These are phyloP conservation scores for Suillus alpinus DNA, from an alignment of 768 basidiomycete species.

Conservation along the genomic window DNA sequence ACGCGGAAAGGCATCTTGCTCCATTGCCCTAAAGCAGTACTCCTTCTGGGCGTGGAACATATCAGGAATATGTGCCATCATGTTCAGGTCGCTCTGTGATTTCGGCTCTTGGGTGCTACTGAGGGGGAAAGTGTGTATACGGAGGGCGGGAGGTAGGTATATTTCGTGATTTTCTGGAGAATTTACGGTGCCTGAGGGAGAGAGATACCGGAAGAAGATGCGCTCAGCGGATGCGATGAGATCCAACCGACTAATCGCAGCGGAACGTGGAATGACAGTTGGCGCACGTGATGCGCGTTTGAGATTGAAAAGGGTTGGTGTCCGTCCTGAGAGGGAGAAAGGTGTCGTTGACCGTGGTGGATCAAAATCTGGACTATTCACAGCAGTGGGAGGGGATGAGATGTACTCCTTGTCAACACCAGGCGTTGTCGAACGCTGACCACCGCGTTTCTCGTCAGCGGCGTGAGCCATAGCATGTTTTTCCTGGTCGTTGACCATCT, in stretches of 20 bases:
- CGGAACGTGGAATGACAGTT: conserved; percentile 88
- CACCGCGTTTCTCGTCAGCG: conserved; percentile 44
- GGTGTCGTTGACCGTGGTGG: conserved; percentile 72
- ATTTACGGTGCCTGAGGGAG: conserved; percentile 71
- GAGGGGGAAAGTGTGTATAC: conserved; percentile 88
- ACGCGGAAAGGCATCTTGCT: conserved; percentile 90
- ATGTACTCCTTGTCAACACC: conserved; percentile 32
- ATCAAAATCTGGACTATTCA: conserved; percentile 37
- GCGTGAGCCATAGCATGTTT: conserved; percentile 55
- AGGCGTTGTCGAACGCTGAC: conserved; percentile 49
- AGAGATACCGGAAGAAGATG: conserved; percentile 93
- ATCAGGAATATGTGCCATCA: conserved; percentile 91
- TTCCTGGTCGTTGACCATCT: conserved; percentile 68
- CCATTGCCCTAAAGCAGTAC: conserved; percentile 94
- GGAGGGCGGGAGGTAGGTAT: conserved; percentile 90
- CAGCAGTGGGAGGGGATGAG: conserved; percentile 48
- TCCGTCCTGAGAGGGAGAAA: conserved; percentile 72
- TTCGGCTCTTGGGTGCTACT: conserved; percentile 71
- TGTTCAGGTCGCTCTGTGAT: conserved; percentile 58
- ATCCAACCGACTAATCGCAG: conserved; percentile 87
- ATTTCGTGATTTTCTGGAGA: conserved; percentile 94
- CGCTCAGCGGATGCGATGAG: conserved; percentile 93
- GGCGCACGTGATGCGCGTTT: conserved; percentile 86
- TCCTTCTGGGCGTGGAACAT: conserved; percentile 98
- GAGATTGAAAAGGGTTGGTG: conserved; percentile 72